Evolutionary conservation across 2,329 filamentous ascomycete genomes (phyloP).

Genomic region (Curvularia lunata): DNA sequence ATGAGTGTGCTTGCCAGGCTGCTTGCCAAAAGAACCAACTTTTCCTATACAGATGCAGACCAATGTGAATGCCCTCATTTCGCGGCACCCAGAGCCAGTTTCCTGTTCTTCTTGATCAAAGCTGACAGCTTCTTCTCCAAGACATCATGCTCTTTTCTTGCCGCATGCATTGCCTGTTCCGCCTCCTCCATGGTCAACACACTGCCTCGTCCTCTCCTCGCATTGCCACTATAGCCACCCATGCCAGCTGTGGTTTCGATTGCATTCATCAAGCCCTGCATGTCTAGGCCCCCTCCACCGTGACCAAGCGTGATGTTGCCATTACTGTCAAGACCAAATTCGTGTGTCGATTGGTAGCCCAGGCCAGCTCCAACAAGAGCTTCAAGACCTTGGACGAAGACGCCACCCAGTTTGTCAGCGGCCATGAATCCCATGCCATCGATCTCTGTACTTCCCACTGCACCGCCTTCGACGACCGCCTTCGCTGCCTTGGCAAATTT

Average conservation of each 20-base stretch:
- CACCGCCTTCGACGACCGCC: constrained; percentile 44
- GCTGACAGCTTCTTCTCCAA: constrained; percentile 46
- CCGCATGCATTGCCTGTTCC: constrained; percentile 44
- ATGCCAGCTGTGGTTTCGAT: constrained; percentile 22
- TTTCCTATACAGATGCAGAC: neutral
- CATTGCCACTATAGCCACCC: constrained; percentile 14
- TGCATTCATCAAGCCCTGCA: constrained; percentile 35
- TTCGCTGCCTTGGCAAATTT: constrained; percentile 45
- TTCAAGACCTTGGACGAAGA: constrained; percentile 46
- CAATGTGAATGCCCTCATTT: neutral
- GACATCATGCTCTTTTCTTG: constrained; percentile 46
- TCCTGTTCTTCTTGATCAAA: constrained; percentile 49
- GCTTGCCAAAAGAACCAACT: neutral
- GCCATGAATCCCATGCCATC: constrained; percentile 45
- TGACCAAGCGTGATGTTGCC: constrained; percentile 28
- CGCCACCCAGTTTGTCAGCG: constrained; percentile 42
- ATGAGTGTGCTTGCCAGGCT: neutral
- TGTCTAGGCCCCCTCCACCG: constrained; percentile 22
- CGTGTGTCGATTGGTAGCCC: constrained; percentile 31
- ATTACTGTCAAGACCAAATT: constrained; percentile 32
- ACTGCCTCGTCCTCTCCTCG: constrained; percentile 25
- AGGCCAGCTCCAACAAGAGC: constrained; percentile 44
- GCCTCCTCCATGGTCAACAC: constrained; percentile 46
- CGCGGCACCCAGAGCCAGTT: constrained; percentile 23
- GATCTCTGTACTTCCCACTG: constrained; percentile 39